Evolutionary conservation across 176 grass and related monocot genomes (phyloP).

Genomic region (Zoysia pacifica): DNA sequence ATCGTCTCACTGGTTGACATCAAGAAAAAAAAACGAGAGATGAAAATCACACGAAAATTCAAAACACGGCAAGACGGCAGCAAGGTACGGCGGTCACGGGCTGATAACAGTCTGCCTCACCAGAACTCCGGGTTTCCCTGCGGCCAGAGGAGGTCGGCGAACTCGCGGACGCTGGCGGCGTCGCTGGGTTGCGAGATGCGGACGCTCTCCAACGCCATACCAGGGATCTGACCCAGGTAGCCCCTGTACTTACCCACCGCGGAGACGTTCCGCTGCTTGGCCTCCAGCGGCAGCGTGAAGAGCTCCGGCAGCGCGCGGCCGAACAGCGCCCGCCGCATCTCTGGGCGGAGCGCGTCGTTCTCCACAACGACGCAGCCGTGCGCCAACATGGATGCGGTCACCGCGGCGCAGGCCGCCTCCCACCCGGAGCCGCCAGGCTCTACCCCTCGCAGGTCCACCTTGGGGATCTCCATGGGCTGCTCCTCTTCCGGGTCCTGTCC

Average conservation of each 20-base stretch:
- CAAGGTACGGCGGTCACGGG: no score
- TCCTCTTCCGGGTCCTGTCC: not conserved
- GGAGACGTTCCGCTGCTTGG: constrained; percentile 35
- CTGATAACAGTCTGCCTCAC: not conserved
- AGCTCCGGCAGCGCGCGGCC: constrained; percentile 36
- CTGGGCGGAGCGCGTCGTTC: constrained; percentile 37
- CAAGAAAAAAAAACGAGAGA: not conserved
- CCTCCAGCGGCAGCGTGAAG: constrained; percentile 51
- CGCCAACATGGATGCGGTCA: constrained; percentile 41
- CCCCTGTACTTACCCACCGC: not conserved
- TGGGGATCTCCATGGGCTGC: constrained; percentile 15
- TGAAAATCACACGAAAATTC: not conserved
- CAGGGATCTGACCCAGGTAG: constrained; percentile 47
- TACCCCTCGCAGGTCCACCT: constrained; percentile 41
- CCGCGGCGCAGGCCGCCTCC: constrained; percentile 41
- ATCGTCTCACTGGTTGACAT: constrained; percentile 25
- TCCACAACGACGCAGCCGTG: constrained; percentile 49
- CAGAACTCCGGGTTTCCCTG: constrained; percentile 52
- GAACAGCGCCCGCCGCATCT: constrained; percentile 45
- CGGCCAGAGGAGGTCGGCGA: constrained; percentile 50
- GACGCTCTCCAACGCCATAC: constrained; percentile 53
- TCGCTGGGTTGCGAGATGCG: constrained; percentile 13
- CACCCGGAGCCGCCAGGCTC: constrained; percentile 36
- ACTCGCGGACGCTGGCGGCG: constrained; percentile 31
- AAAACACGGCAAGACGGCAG: not conserved